These are phyloP conservation scores for Neurospora sp. DNA, from an alignment of 495 filamentous ascomycete species.

Conservation along the genomic window DNA sequence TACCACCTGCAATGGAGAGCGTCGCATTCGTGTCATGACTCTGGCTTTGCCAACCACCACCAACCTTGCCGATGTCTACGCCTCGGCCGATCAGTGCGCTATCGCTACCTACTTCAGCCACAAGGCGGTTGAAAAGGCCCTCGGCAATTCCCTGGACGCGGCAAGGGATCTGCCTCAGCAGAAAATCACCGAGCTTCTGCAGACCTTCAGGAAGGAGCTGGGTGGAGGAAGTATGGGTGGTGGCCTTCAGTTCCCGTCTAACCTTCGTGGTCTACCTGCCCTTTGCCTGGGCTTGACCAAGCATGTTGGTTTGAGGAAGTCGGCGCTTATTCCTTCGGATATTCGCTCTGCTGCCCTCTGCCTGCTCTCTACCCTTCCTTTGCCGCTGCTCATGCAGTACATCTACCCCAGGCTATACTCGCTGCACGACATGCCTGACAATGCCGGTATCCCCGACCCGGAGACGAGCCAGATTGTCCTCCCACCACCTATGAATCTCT, in stretches of 20 bases:
- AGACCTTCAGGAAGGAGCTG: slow-evolving; percentile 94
- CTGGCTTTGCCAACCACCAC: slow-evolving; percentile 87
- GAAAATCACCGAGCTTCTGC: slow-evolving; percentile 85
- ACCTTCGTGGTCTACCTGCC: slow-evolving; percentile 76
- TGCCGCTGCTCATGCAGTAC: slow-evolving; percentile 90
- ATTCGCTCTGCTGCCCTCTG: slow-evolving; percentile 89
- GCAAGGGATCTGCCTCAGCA: slow-evolving; percentile 82
- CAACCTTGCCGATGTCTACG: slow-evolving; percentile 82
- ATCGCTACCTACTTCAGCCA: slow-evolving; percentile 92
- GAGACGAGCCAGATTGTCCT: slow-evolving; percentile 80
- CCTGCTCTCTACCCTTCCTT: slow-evolving; percentile 81
- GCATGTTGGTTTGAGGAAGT: slow-evolving; percentile 90
- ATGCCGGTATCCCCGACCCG: slow-evolving; percentile 73
- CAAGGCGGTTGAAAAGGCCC: slow-evolving; percentile 87
- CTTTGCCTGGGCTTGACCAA: slow-evolving; percentile 93
- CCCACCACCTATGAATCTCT: slow-evolving; percentile 76
- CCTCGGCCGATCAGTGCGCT: slow-evolving; percentile 86
- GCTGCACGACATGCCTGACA: slow-evolving; percentile 96
- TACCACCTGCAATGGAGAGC: slow-evolving; percentile 95
- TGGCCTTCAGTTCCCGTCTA: slow-evolving; percentile 86
- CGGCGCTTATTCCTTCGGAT: slow-evolving; percentile 91
- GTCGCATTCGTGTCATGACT: slow-evolving; percentile 89
- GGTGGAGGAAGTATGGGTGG: slow-evolving; percentile 93
- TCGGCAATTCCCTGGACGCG: slow-evolving; percentile 79
- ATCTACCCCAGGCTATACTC: slow-evolving; percentile 93